These are phyloP conservation scores for Penicillium sp. DNA, from an alignment of 2,329 filamentous ascomycete species.

Conservation along the genomic window DNA sequence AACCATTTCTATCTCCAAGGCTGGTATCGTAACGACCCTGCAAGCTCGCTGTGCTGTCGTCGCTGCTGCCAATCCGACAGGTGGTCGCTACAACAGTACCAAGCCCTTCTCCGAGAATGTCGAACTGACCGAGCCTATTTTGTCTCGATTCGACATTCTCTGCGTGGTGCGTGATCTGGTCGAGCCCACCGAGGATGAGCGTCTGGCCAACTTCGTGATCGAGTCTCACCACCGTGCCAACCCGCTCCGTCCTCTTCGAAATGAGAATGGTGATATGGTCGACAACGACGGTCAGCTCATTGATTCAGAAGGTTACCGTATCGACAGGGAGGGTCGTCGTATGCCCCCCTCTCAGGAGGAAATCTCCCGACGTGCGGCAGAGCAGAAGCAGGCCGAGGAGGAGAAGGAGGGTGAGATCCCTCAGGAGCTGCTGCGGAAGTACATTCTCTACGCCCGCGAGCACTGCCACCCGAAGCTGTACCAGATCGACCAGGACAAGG, in stretches of 20 bases:
- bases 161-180: conserved; percentile 96
- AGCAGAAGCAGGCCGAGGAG: conserved; percentile 47
- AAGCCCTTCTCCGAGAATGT: conserved; percentile 96
- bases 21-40: conserved; percentile 94
- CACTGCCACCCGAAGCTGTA: conserved; percentile 89
- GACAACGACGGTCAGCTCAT: conserved; percentile 53
- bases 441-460: conserved; percentile 92
- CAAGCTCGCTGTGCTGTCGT: conserved; percentile 96
- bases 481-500: conserved; percentile 96
- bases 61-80: conserved; percentile 93
- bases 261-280: conserved; percentile 44
- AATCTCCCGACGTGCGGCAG: conserved; percentile 35
- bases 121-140: conserved; percentile 91
- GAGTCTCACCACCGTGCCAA: conserved; percentile 91
- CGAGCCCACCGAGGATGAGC: conserved; percentile 86
- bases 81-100: conserved; percentile 93
- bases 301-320: conserved; percentile 58
- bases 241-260: conserved; percentile 55
- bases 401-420: conserved; percentile 71
- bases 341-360: conserved; percentile 47
- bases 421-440: conserved; percentile 89
- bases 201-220: conserved; percentile 90
- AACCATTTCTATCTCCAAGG: conserved; percentile 98
- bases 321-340: conserved; percentile 45
- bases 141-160: conserved; percentile 96